phyloP scores from a whole-genome alignment of 768 basidiomycete genomes.

The Trametes villosa region DNA sequence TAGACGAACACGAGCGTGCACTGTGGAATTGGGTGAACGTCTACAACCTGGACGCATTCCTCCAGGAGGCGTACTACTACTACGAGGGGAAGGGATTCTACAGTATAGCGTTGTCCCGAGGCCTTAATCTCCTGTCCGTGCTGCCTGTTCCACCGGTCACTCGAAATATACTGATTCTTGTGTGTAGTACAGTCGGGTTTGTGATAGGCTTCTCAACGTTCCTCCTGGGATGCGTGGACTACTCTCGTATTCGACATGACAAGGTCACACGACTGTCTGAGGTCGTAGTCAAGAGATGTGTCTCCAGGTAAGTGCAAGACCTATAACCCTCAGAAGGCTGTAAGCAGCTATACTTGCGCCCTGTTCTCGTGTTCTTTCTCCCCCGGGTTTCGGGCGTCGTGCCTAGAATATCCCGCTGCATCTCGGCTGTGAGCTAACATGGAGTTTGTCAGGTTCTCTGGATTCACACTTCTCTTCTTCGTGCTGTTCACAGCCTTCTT shows the following conservation, averaged over 20 bases:
- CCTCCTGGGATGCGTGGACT: constrained; percentile 93
- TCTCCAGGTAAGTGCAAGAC: constrained; percentile 62
- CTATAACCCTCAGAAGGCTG: neutral
- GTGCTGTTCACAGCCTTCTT: constrained; percentile 87
- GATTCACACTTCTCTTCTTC: constrained; percentile 83
- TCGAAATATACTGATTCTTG: constrained; percentile 34
- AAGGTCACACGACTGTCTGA: constrained; percentile 73
- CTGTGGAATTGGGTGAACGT: constrained; percentile 99
- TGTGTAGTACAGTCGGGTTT: constrained; percentile 88
- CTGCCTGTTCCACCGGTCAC: constrained; percentile 24
- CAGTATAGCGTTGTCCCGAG: constrained; percentile 88
- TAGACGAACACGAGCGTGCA: constrained; percentile 88
- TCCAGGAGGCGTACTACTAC: constrained; percentile 94
- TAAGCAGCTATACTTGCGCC: too few relatives aligned
- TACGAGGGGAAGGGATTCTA: constrained; percentile 97
- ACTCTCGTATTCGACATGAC: constrained; percentile 74
- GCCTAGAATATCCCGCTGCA: neutral
- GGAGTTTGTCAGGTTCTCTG: constrained; percentile 64
- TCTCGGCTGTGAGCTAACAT: neutral
- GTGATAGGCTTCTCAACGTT: constrained; percentile 99
- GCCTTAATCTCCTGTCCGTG: constrained; percentile 93
- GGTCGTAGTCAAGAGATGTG: constrained; percentile 81
- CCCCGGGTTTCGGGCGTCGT: too few relatives aligned
- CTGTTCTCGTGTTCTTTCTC: too few relatives aligned
- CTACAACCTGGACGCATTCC: constrained; percentile 92